Conservation (phyloP, 352 stramenopile species). For the Phytophthora foliorum region DNA sequence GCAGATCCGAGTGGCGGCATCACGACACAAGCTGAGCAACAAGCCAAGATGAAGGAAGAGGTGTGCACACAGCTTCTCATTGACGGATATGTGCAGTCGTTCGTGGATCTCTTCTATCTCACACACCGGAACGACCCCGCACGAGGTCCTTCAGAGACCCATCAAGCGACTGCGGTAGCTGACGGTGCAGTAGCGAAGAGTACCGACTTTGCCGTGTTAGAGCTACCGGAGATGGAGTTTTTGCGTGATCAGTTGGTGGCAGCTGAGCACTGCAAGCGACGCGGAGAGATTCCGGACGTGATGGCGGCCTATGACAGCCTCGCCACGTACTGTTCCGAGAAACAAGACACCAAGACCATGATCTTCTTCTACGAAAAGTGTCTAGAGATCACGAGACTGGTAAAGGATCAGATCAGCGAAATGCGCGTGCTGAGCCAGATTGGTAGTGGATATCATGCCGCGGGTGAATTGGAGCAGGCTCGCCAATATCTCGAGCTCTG, state of each 20-base stretch:
- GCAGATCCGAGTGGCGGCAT: slow-evolving; percentile 6
- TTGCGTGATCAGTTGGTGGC: slow-evolving; percentile 88
- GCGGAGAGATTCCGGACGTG: slow-evolving; percentile 87
- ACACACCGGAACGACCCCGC: slow-evolving; percentile 79
- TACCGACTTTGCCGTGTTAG: slow-evolving; percentile 23
- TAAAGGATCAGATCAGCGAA: slow-evolving; percentile 88
- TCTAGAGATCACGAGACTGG: slow-evolving; percentile 90
- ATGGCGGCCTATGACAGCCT: slow-evolving; percentile 89
- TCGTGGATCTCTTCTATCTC: slow-evolving; percentile 96
- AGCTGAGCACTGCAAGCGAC: slow-evolving; percentile 90
- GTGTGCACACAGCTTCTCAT: slow-evolving; percentile 91
- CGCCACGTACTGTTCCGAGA: slow-evolving; percentile 76
- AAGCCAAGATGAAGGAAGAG: slow-evolving; percentile 78
- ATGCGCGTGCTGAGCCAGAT: slow-evolving; percentile 90
- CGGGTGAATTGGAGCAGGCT: slow-evolving; percentile 79
- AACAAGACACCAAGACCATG: slow-evolving; percentile 89
- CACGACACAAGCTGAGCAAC: slow-evolving; percentile 42
- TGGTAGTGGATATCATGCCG: slow-evolving; percentile 79
- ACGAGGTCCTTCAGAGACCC: slow-evolving; percentile 6
- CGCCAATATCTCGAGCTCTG: slow-evolving; percentile 87
- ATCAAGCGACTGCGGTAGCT: not conserved
- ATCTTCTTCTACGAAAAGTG: slow-evolving; percentile 96
- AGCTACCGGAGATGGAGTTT: slow-evolving; percentile 84
- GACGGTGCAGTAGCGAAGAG: slow-evolving; percentile 4
- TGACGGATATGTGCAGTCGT: slow-evolving; percentile 93